These are phyloP conservation scores for Suillus placidus DNA, from an alignment of 768 basidiomycete genomes.

Conservation along the genomic window DNA sequence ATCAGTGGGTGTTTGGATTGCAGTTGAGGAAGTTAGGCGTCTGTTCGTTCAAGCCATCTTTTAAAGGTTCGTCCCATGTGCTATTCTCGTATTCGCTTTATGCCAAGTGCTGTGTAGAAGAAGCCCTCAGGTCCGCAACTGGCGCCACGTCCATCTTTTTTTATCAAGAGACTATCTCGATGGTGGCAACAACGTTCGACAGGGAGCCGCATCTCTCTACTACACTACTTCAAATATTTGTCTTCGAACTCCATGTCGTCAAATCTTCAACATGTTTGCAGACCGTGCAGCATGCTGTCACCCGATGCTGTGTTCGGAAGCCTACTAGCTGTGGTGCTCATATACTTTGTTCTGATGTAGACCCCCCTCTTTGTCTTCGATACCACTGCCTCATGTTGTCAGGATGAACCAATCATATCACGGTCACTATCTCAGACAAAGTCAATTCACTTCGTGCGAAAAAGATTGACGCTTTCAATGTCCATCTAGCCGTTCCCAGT, in stretches of 20 bases:
- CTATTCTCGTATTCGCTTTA: not conserved
- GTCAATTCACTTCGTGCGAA: not conserved
- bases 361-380: not conserved
- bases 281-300: too few relatives aligned
- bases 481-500: not conserved
- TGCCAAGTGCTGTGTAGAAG: not conserved
- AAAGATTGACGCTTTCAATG: not conserved
- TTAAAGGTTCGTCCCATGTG: not conserved
- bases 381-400: not conserved
- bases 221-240: too few relatives aligned
- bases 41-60: not conserved
- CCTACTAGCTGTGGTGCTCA: not conserved
- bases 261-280: not conserved
- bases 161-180: too few relatives aligned
- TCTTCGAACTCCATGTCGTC: not conserved
- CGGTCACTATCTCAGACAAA: not conserved
- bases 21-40: not conserved
- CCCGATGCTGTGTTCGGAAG: not conserved
- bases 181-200: too few relatives aligned
- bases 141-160: not conserved
- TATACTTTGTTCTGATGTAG: not conserved
- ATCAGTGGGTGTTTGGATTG: not conserved
- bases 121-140: too few relatives aligned
- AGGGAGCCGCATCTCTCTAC: too few relatives aligned
- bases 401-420: not conserved